Percentiles rank a stretch among this genome's conserved stretches.
phyloP scores from a whole-genome alignment of 1,139 yeast species.

The Pichia sp. region DNA sequence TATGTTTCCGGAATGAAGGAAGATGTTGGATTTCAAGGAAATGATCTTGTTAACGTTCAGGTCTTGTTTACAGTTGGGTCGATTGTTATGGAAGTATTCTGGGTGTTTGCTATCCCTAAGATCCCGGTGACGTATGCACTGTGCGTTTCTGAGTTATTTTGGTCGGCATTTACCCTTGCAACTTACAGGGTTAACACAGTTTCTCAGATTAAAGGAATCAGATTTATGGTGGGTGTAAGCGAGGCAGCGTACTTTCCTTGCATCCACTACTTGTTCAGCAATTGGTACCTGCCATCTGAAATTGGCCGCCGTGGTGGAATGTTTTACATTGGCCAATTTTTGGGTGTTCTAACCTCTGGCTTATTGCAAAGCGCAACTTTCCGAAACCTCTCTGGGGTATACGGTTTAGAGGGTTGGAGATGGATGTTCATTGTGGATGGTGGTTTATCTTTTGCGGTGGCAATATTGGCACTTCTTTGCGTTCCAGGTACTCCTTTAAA shows the following conservation, averaged over 20 bases:
- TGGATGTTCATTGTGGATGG: constrained; percentile 68
- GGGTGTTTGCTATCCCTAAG: constrained; percentile 28
- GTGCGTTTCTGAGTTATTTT: constrained; percentile 52
- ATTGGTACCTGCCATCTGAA: constrained; percentile 43
- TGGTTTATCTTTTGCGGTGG: constrained; percentile 49
- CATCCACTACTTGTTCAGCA: constrained; percentile 53
- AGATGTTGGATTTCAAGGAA: constrained; percentile 52
- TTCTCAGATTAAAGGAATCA: constrained; percentile 37
- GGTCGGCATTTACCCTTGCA: constrained; percentile 61
- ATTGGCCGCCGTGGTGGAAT: constrained; percentile 37
- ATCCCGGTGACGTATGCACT: constrained; percentile 49
- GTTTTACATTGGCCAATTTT: constrained; percentile 37
- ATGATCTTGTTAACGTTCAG: constrained; percentile 55
- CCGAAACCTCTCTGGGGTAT: constrained; percentile 32
- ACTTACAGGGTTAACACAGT: constrained; percentile 38
- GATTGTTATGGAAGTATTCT: constrained; percentile 44
- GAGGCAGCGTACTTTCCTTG: constrained; percentile 58
- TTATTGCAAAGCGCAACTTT: constrained; percentile 32
- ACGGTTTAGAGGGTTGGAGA: constrained; percentile 53
- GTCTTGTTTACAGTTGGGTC: constrained; percentile 52
- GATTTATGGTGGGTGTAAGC: constrained; percentile 56
- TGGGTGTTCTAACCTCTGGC: constrained; percentile 41
- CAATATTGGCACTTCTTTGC: constrained; percentile 49
- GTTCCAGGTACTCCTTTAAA: constrained; percentile 64
- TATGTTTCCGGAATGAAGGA: constrained; percentile 63